A percentile compares a stretch with the other conserved stretches of the same genome.
Conservation (phyloP, 176 grass and related monocot genomes). For the Musa itinerans region DNA sequence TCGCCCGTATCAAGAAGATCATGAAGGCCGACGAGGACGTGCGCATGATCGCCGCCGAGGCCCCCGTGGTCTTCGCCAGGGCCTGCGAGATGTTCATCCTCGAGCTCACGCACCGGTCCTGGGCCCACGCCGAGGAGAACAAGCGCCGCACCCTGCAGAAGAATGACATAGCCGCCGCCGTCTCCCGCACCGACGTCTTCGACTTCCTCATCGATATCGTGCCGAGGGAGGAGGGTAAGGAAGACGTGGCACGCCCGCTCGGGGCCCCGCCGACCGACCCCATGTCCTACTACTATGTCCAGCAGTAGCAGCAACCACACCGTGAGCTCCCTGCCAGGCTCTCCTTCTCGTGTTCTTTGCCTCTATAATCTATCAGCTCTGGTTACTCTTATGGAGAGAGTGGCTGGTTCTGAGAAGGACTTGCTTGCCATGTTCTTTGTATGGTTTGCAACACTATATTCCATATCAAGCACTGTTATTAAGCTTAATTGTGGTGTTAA, state of each 20-base stretch:
- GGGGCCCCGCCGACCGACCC: background rate
- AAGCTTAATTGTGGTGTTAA: background rate
- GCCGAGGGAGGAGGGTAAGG: conserved; percentile 2
- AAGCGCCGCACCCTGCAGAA: conserved; percentile 22
- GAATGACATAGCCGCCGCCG: conserved; percentile 23
- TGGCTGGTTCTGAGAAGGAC: background rate
- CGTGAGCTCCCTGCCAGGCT: background rate
- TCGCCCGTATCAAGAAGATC: background rate
- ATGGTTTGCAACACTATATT: background rate
- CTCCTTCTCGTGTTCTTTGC: background rate
- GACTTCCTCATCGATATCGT: conserved; percentile 25
- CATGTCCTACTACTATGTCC: background rate
- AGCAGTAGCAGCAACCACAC: background rate
- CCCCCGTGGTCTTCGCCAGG: conserved; percentile 74
- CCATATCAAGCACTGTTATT: background rate
- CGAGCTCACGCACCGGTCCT: conserved; percentile 66
- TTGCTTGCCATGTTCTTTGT: background rate
- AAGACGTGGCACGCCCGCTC: background rate
- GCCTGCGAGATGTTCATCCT: conserved; percentile 96
- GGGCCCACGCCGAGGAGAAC: conserved; percentile 31
- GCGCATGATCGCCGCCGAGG: conserved; percentile 88
- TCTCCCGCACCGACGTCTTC: conserved; percentile 17
- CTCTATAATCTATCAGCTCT: background rate
- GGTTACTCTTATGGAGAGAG: background rate
- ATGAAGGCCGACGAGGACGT: conserved; percentile 74